Conservation (phyloP, 257 asterid species). For the Nicotiana sylvestris region DNA sequence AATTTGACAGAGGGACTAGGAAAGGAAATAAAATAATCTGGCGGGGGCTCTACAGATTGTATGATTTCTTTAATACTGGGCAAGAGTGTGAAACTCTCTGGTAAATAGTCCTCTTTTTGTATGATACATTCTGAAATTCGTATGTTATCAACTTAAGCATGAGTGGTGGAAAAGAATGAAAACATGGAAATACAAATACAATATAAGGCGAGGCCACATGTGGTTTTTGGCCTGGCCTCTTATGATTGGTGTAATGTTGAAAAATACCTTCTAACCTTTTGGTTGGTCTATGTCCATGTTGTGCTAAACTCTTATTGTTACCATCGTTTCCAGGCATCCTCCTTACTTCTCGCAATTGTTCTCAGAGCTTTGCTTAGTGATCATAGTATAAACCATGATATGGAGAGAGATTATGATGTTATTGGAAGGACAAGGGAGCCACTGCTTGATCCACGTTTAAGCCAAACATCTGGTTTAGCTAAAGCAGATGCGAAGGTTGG, state of each 20-base stretch:
- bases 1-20: not conserved
- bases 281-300: slow-evolving; percentile 3
- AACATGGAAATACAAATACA: not conserved
- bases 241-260: not conserved
- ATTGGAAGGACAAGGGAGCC: slow-evolving; percentile 57
- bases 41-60: not conserved
- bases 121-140: not conserved
- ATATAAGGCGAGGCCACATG: not conserved
- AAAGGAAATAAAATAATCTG: not conserved
- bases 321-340: slow-evolving; percentile 47
- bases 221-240: not conserved
- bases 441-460: slow-evolving; percentile 39
- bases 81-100: not conserved
- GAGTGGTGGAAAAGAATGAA: not conserved
- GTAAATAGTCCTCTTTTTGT: not conserved
- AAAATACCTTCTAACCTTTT: not conserved
- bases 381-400: slow-evolving; percentile 39
- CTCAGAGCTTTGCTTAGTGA: slow-evolving; percentile 63
- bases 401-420: slow-evolving; percentile 46
- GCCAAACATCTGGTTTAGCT: slow-evolving; percentile 41
- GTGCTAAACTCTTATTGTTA: slow-evolving; percentile 7
- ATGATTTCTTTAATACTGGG: not conserved
- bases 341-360: slow-evolving; percentile 52
- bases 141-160: not conserved
- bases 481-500: slow-evolving; percentile 41